Base-by-base conservation (phyloP, 805 yeast species). In the Wickerhamiella hasegawae region DNA sequence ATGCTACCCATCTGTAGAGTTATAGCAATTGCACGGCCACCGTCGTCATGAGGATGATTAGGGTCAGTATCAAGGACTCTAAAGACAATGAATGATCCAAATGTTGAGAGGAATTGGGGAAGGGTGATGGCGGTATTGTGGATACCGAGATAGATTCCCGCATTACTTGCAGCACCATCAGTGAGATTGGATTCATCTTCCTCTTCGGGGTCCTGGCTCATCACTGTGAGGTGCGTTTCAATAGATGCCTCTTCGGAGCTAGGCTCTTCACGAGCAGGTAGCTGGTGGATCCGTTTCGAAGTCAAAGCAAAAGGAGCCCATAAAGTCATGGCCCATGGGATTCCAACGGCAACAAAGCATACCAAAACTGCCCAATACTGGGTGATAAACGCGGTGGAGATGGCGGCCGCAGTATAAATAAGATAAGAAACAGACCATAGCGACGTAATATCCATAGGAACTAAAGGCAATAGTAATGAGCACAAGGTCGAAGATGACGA, bases 251-350 rank as follows among this genome's bases (percentile, higher is more conserved):
- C 16, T 8, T 26, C 12, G 4, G 24, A 16, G 11, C 14, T n/a
- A 15, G 15, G 32, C 4, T 31, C 37, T 4, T 25, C 33, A 5
- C 22, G 31, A 15, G 32, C 17, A 6, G 52, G 52, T 17, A 54
- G 41, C 33, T 44, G 41, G 26, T 46, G 54, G 25, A 56, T 52
- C 14, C 55, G 53, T 32, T 70, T 74, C 23, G 76, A 67, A 9
- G 73, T 70, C 26, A 73, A 46, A 1, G 71, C 72, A 50, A 71
- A 73, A 5, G 80, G 80, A 2, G 74, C 72, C 80, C 80, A 73
- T 14, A 71, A 59, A 0, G 77, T 73, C 39, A 61, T 61, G 1
- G 79, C 78, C 80, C 80, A 73, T 0, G 77, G 66, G 16, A 73
- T 54, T 3, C 80, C 80, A 30, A 71, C 48, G 12, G 71, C 45